Conservation (phyloP, 352 stramenopile genomes). For the Aphanomyces euteiches region DNA sequence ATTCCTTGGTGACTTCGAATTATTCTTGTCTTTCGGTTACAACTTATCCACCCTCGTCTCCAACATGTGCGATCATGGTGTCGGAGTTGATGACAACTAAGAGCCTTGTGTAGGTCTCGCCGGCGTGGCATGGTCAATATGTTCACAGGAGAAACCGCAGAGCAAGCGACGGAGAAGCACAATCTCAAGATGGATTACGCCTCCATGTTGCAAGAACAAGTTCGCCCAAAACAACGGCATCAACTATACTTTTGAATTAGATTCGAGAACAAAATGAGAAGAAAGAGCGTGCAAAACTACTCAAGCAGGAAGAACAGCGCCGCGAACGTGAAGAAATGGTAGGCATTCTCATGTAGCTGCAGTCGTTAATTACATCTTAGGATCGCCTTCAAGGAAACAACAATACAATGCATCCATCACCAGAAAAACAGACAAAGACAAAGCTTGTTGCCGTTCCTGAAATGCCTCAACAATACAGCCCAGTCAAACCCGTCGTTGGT, state of each 20-base stretch:
- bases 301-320: constrained; percentile 28
- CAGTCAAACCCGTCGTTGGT: background rate
- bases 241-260: background rate
- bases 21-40: no score
- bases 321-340: constrained; percentile 30
- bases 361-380: constrained; percentile 6
- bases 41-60: no score
- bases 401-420: constrained; percentile 1
- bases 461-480: background rate
- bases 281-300: constrained; percentile 18
- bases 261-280: constrained; percentile 30
- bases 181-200: constrained; percentile 27
- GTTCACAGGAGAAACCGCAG: constrained; percentile 29
- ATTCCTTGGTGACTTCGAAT: no score
- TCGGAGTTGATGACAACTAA: no score
- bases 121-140: constrained; percentile 23
- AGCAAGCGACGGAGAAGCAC: constrained; percentile 25
- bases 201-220: constrained; percentile 26
- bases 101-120: background rate
- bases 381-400: constrained; percentile 22
- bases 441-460: background rate
- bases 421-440: background rate
- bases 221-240: background rate
- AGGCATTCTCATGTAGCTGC: background rate
- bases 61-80: no score